A percentile compares a stretch with the other conserved stretches of the same genome.
phyloP scores from a whole-genome alignment of 306 rosid genomes.

The Castanea sativa region DNA sequence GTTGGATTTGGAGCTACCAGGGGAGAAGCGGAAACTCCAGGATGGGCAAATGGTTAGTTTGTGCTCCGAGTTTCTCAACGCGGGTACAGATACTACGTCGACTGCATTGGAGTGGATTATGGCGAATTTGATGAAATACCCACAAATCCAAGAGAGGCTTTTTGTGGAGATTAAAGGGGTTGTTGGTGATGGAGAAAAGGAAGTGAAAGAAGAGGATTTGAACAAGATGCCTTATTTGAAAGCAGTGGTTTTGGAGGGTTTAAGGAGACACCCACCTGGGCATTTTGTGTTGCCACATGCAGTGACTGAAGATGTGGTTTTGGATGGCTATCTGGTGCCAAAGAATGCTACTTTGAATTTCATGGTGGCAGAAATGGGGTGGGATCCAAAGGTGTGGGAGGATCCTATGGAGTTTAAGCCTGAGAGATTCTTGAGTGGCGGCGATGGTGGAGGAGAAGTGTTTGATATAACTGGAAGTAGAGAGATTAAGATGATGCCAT shows the following conservation, averaged over 20 bases:
- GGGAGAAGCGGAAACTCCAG: neutral
- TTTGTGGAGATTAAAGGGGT: neutral
- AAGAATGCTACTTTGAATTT: constrained; percentile 34
- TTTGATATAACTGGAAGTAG: constrained; percentile 20
- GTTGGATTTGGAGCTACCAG: neutral
- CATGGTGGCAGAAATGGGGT: constrained; percentile 43
- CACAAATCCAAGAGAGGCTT: neutral
- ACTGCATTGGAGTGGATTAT: constrained; percentile 1
- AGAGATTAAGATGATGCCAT: neutral
- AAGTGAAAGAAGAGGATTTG: constrained; percentile 35
- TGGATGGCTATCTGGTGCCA: constrained; percentile 39
- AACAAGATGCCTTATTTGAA: constrained; percentile 34
- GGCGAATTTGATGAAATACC: neutral
- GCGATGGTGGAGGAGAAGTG: constrained; percentile 9
- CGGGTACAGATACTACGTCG: neutral
- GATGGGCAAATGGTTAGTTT: neutral
- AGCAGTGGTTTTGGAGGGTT: constrained; percentile 40
- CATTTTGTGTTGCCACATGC: constrained; percentile 39
- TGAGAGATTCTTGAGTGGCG: constrained; percentile 33
- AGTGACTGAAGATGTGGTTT: constrained; percentile 35
- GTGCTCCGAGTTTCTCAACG: neutral
- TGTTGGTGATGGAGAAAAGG: constrained; percentile 12
- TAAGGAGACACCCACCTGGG: constrained; percentile 42
- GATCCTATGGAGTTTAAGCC: constrained; percentile 45
- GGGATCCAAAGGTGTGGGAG: constrained; percentile 46